Percentiles rank a stretch among this genome's conserved stretches.
Evolutionary conservation across 768 basidiomycete species (phyloP).

Genomic region (Pisolithus tinctorius): DNA sequence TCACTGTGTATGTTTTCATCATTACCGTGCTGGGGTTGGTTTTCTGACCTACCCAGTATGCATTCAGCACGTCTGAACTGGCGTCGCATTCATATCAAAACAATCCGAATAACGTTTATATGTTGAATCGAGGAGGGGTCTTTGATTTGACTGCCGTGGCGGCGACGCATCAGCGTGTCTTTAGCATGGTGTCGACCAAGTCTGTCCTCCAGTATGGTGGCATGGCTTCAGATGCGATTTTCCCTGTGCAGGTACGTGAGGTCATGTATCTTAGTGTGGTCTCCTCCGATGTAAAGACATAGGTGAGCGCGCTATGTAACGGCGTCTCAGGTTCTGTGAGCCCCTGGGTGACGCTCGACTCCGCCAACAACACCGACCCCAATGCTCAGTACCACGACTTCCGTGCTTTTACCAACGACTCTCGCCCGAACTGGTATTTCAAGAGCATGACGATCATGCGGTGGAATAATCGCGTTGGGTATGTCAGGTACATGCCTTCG

Average conservation of each 20-base stretch:
- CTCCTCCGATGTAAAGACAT: neutral
- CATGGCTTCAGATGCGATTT: conserved; percentile 60
- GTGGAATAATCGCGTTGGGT: conserved; percentile 82
- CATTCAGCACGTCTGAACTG: conserved; percentile 77
- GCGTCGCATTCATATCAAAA: conserved; percentile 56
- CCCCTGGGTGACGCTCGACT: conserved; percentile 74
- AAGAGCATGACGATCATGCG: conserved; percentile 92
- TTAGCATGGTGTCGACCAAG: conserved; percentile 71
- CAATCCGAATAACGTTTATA: conserved; percentile 70
- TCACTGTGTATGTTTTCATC: conserved; percentile 55
- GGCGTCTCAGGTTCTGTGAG: conserved; percentile 76
- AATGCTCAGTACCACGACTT: conserved; percentile 94
- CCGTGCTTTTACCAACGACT: conserved; percentile 80
- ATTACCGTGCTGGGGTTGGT: conserved; percentile 81
- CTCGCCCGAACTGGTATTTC: conserved; percentile 97
- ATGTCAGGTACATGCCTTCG: conserved; percentile 75
- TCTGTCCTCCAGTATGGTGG: conserved; percentile 82
- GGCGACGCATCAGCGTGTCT: conserved; percentile 55
- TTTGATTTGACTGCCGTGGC: conserved; percentile 78
- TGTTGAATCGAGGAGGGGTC: conserved; percentile 86
- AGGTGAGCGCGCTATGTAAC: conserved; percentile 92
- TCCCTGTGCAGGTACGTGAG: conserved; percentile 82
- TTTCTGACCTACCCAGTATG: conserved; percentile 93
- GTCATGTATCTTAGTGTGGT: neutral
- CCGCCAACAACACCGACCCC: conserved; percentile 67